phyloP scores from a whole-genome alignment of 441 rosid species.

The Populus hybrid region DNA sequence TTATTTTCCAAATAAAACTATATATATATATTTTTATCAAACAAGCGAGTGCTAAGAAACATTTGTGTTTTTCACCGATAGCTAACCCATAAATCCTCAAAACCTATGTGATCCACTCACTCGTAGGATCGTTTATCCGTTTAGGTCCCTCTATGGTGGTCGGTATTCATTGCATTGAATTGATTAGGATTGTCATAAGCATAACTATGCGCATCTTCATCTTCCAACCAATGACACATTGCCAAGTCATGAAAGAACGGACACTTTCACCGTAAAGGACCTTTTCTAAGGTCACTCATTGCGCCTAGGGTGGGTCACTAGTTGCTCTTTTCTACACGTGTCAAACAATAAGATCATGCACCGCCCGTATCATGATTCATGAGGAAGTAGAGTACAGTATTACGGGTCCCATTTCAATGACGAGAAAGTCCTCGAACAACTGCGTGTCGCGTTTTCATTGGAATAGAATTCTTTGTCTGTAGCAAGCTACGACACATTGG shows the following conservation, averaged over 20 bases:
- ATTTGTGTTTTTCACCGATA: not conserved
- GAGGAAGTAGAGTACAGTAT: conserved; percentile 3
- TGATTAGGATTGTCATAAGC: not conserved
- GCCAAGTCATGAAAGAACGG: not conserved
- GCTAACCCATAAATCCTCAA: not conserved
- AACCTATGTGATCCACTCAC: not conserved
- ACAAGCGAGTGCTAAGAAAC: not conserved
- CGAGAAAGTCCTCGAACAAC: not conserved
- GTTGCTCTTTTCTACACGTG: not conserved
- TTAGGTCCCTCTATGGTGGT: not conserved
- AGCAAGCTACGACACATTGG: not conserved
- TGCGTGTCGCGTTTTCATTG: conserved; percentile 4
- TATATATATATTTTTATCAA: too few relatives aligned
- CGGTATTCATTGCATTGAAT: not conserved
- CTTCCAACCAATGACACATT: not conserved
- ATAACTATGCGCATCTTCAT: not conserved
- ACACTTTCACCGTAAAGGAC: not conserved
- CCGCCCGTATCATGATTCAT: not conserved
- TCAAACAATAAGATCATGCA: not conserved
- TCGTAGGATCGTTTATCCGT: not conserved
- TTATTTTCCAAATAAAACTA: too few relatives aligned
- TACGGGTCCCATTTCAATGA: not conserved
- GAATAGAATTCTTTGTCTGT: not conserved
- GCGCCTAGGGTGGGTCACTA: not conserved
- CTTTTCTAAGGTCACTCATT: not conserved